phyloP scores from a whole-genome alignment of 2,329 filamentous ascomycete genomes.

The Ascochyta fabae region DNA sequence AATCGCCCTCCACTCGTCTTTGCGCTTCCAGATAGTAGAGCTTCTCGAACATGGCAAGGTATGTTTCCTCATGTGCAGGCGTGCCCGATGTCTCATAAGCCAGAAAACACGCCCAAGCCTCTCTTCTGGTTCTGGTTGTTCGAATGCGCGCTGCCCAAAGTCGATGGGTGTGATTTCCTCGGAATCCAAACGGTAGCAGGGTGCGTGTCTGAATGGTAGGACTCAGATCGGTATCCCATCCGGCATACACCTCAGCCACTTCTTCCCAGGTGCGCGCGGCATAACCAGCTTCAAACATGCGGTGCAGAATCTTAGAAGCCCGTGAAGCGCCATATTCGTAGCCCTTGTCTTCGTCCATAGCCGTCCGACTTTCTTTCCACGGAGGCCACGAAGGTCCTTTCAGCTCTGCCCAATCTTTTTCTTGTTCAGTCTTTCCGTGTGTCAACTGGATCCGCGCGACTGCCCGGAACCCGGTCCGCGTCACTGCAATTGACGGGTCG shows the following conservation, averaged over 20 bases:
- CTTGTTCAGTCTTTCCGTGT: conserved; percentile 61
- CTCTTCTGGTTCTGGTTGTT: conserved; percentile 65
- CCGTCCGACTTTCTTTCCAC: conserved; percentile 67
- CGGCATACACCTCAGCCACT: conserved; percentile 61
- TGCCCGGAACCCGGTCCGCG: conserved; percentile 63
- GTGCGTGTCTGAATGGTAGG: conserved; percentile 67
- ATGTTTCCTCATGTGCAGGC: conserved; percentile 52
- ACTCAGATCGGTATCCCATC: conserved; percentile 68
- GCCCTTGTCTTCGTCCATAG: conserved; percentile 64
- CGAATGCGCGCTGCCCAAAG: conserved; percentile 64
- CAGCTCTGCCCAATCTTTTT: conserved; percentile 64
- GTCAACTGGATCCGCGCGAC: conserved; percentile 63
- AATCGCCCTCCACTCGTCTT: conserved; percentile 7
- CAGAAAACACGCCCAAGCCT: conserved; percentile 70
- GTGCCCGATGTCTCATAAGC: conserved; percentile 57
- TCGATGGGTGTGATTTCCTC: conserved; percentile 1
- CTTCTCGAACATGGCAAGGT: conserved; percentile 65
- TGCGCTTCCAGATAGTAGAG: conserved; percentile 50
- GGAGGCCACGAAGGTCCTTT: conserved; percentile 69
- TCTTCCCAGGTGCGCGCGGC: conserved; percentile 58
- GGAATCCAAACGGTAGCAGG: conserved; percentile 39
- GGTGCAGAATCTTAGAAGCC: conserved; percentile 61
- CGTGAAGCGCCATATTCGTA: conserved; percentile 63
- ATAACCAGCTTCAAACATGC: conserved; percentile 68
- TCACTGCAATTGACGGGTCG: conserved; percentile 62